Evolutionary conservation across 2,329 filamentous ascomycete species (phyloP), one percentile per base, ranked within the genome.

Genomic region (Cadophora malorum): DNA sequence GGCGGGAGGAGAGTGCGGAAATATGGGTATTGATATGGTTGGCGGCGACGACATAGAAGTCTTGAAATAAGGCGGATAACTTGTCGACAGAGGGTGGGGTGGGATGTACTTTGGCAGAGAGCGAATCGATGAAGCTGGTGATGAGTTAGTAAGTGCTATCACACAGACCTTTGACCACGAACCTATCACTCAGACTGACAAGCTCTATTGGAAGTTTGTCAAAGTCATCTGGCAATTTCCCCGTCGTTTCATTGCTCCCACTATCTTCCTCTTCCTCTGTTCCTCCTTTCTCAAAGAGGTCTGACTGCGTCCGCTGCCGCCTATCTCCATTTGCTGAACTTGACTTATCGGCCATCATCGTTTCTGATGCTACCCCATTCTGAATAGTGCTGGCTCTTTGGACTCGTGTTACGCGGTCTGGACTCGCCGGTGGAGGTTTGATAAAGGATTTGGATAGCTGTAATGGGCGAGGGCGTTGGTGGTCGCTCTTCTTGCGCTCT

Each of bases 171-270:
- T 47, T 10, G 4, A 6, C 45, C 47, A 64, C 65, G 38, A 83
- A 94, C 93, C 92, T 92, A 79, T 98, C 95, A 23, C 91, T 93
- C 77, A 97, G 82, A 79, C 93, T 96, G 67, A 96, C 86, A 68
- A 99, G 87, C 84, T 99, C 96, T 75, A 97, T 96, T 16, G 96
- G 96, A 52, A 99, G 88, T 76, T 97, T 92, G 74, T 97, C 93
- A 71, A 96, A 90, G 67, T 92, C 90, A 55, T 72, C 71, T 7
- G 75, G 74, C 28, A 76, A 35, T 67, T 76, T 77, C 25, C 70
- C 74, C 23, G 64, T 55, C 12, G 16, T 56, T 49, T 68, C 72
- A 31, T 63, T 35, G 38, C 45, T 59, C 28, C 66, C 70, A 45
- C 77, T 76, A 16, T 72, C 75, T 50, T 73, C 72, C 14, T 74